A percentile compares a stretch with the other conserved stretches of the same genome.
phyloP scores from a whole-genome alignment of 345 rosid species.

The Anastatica hierochuntica region DNA sequence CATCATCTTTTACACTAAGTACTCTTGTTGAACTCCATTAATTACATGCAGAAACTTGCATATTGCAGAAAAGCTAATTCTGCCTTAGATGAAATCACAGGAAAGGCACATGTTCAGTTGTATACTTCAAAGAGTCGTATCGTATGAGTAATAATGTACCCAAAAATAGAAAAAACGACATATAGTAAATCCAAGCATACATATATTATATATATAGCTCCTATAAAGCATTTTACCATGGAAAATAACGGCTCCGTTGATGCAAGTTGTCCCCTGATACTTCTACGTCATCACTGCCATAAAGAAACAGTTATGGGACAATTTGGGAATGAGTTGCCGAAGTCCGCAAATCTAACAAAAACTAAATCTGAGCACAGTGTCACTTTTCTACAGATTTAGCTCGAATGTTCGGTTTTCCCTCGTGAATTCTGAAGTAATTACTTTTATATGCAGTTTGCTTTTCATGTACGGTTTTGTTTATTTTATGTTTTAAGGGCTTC shows the following conservation, averaged over 20 bases:
- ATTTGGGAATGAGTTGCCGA: background rate
- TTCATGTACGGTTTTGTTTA: background rate
- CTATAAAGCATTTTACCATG: constrained; percentile 39
- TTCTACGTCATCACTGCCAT: constrained; percentile 36
- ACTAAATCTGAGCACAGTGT: background rate
- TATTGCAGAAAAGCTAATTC: background rate
- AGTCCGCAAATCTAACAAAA: background rate
- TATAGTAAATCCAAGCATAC: constrained; percentile 4
- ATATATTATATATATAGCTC: constrained; percentile 10
- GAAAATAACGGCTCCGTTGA: constrained; percentile 48
- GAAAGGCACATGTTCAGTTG: background rate
- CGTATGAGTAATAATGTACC: too few species aligned
- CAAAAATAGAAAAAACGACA: constrained; percentile 1
- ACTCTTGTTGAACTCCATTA: too few species aligned
- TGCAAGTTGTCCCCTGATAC: constrained; percentile 35
- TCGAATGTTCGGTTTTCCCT: too few species aligned
- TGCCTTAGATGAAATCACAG: background rate
- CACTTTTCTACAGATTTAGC: background rate
- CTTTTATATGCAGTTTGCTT: background rate
- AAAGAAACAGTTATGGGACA: constrained; percentile 13
- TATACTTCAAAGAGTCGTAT: too few species aligned
- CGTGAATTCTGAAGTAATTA: background rate
- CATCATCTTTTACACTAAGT: background rate
- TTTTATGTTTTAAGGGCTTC: background rate
- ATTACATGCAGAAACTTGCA: constrained; percentile 1